Conservation (phyloP, 2,329 filamentous ascomycete species). For the Alternaria arborescens region DNA sequence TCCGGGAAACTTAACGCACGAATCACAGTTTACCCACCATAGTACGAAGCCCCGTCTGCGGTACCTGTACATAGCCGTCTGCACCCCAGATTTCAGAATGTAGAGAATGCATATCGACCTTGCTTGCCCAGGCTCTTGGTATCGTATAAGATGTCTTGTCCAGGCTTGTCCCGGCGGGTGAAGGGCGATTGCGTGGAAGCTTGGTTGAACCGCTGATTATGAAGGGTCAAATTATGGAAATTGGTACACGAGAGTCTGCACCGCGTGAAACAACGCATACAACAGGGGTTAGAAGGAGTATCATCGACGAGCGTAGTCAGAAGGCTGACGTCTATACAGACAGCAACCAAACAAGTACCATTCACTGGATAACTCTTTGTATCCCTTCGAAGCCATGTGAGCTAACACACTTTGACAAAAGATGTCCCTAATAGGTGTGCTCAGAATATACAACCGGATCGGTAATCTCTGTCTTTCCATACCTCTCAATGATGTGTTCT, state of each 20-base stretch:
- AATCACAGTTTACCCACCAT: conserved; percentile 26
- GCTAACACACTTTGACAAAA: neutral
- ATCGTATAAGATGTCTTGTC: conserved; percentile 31
- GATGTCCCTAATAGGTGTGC: neutral
- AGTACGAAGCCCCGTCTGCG: conserved; percentile 10
- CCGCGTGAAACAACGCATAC: conserved; percentile 5
- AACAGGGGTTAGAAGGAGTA: neutral
- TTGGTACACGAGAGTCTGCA: neutral
- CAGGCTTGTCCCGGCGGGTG: conserved; percentile 39
- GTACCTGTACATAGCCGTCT: conserved; percentile 19
- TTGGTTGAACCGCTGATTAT: conserved; percentile 21
- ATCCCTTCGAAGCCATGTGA: too few species aligned
- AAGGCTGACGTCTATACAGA: neutral
- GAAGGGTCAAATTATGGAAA: conserved; percentile 3
- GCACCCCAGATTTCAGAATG: conserved; percentile 26
- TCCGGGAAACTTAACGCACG: conserved; percentile 9
- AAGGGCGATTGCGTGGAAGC: conserved; percentile 23
- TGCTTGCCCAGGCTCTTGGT: conserved; percentile 28
- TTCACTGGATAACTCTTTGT: neutral
- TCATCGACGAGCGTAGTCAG: neutral
- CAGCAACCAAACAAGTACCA: neutral
- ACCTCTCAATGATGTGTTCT: neutral
- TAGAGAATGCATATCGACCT: conserved; percentile 8
- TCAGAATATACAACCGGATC: neutral
- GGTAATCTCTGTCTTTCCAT: neutral